Evolutionary conservation across 2,329 filamentous ascomycete genomes (phyloP), one percentile per base, ranked within the genome.

Genomic region (Claviceps sp.): DNA sequence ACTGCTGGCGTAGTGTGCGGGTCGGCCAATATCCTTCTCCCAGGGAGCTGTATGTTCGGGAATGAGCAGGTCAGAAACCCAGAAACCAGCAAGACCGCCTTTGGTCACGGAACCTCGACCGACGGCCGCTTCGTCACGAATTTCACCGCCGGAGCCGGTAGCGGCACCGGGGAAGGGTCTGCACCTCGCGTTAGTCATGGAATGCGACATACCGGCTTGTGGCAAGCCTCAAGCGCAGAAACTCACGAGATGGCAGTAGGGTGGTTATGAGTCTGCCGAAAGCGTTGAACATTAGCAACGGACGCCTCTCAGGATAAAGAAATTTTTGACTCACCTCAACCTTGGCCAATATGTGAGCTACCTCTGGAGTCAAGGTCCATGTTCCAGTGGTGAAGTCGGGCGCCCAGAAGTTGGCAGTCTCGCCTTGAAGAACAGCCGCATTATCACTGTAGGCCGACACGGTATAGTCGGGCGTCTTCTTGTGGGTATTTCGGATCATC

Each of bases 401-500:
- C 1, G 88, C 85, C 91, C 91, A 97, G 63, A 86, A 67, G 49
- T 68, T 62, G 36, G 67, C 69, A 45, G 62, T 57, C 20, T 71
- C 69, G 8, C 69, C 69, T 52, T 68, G 59, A n/a, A 71, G 55
- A 16, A 98, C 93, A n/a, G 93, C 93, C 26, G 93, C 93, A 64
- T 98, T 98, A 66, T 98, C 93, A 61, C 88, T 95, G 69, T 98
- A 98, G 7, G 93, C 93, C 38, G 89, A 96, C 44, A 97, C 79
- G n/a, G 90, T 94, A 64, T 82, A 85, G 50, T 86, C 74, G 0
- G 88, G 87, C 53, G 82, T 84, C 60, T 80, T 79, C 66, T 88
- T 85, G 70, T 98, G 89, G 1, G 93, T 98, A 66, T 96, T 95
- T 59, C 86, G 80, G 64, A 98, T 98, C 93, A 98, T 97, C 38